Evolutionary conservation across 176 grass and related monocot species (phyloP), one percentile per base, ranked within the genome.

Genomic region (Aegilops tauschii): DNA sequence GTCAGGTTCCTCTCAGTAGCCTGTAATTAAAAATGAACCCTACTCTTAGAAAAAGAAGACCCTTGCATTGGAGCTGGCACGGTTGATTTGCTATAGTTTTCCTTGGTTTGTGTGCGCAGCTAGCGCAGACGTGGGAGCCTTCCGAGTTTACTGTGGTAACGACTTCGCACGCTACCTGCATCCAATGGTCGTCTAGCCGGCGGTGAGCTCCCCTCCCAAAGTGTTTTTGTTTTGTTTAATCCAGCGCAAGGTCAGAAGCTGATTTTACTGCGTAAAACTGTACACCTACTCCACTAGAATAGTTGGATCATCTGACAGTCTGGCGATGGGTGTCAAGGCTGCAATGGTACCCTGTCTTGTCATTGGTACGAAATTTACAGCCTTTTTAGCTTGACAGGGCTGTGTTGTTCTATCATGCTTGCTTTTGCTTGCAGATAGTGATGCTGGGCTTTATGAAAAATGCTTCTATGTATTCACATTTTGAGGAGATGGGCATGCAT

Each of bases 31-130:
- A 66, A 75, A 50, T 75, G 72, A 45, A 47, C 18, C 27, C 54
- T 59, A 59, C 54, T 8, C 54, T 59, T 59, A 21, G 7, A 59
- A 0, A 59, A 58, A 21, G 18, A 59, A 59, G 54, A 21, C 8
- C 35, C 12, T 31, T 75, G 40, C 81, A 86, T 16, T 65, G 39
- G 89, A 90, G 89, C 73, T 83, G 84, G 79, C 84, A 83, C 42
- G 69, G 77, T 66, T 82, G 28, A 68, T 78, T 84, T 80, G 56
- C 10, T 56, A 47, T 16, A 69, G 49, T 37, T 54, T 29, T 82
- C 45, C 47, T 90, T 47, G 61, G 49, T 35, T 63, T 5, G 18
- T 11, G 64, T n/a, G 73, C 3, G 4, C 5, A 23, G 30, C 18
- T 34, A 61, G 37, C 23, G 25, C 73, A 76, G n/a, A 28, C 58